These are phyloP conservation scores for Debaryomyces psychrophilus DNA, from an alignment of 1,139 yeast species.

Conservation along the genomic window DNA sequence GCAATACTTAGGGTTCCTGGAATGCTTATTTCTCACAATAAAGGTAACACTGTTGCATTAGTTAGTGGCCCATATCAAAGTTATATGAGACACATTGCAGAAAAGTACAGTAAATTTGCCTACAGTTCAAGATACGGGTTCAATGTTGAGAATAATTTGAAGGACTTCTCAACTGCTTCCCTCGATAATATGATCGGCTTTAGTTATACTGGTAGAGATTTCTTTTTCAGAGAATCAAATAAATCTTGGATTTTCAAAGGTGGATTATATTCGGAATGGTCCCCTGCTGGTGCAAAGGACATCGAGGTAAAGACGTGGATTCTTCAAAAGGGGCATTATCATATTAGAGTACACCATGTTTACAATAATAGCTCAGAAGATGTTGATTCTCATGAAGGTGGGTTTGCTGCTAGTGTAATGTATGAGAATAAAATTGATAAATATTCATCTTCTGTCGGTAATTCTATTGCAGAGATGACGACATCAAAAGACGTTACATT, in stretches of 20 bases:
- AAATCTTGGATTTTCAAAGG: slow-evolving; percentile 14
- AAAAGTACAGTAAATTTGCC: slow-evolving; percentile 32
- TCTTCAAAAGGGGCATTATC: slow-evolving; percentile 23
- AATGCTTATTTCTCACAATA: slow-evolving; percentile 24
- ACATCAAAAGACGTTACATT: slow-evolving; percentile 15
- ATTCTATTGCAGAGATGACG: slow-evolving; percentile 11
- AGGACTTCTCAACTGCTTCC: slow-evolving; percentile 21
- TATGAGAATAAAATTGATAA: slow-evolving; percentile 13
- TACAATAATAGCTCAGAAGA: slow-evolving; percentile 14
- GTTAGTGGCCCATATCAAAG: slow-evolving; percentile 28
- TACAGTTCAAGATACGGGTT: slow-evolving; percentile 30
- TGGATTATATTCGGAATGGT: slow-evolving; percentile 25
- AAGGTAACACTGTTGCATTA: slow-evolving; percentile 25
- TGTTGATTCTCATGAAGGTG: slow-evolving; percentile 24
- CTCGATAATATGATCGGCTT: slow-evolving; percentile 24
- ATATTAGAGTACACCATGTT: slow-evolving; percentile 25
- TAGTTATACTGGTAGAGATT: slow-evolving; percentile 14
- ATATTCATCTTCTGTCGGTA: slow-evolving; percentile 6
- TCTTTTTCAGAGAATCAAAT: slow-evolving; percentile 13
- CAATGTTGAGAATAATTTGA: slow-evolving; percentile 21
- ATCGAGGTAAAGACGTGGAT: slow-evolving; percentile 24
- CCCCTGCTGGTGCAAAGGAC: slow-evolving; percentile 19
- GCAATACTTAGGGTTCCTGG: slow-evolving; percentile 12
- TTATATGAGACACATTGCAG: slow-evolving; percentile 22
- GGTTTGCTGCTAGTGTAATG: neutral